Conservation (phyloP, 495 filamentous ascomycete species). For the Xylaria flabelliformis region DNA sequence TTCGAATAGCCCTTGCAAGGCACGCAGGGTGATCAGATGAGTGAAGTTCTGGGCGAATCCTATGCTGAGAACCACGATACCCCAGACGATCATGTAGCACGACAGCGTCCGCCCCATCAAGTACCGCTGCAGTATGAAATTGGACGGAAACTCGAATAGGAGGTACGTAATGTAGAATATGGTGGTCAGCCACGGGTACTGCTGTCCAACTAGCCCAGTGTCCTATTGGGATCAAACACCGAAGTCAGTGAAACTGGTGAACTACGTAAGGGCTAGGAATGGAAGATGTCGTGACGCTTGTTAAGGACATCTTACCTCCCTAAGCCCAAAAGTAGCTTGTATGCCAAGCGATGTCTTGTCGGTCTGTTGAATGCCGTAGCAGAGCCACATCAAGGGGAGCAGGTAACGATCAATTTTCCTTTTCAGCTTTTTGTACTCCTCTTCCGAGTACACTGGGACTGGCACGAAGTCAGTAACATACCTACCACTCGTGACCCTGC, state of each 20-base stretch:
- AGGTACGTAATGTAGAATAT: constrained; percentile 44
- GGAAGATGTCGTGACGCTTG: not conserved
- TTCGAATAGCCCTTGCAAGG: constrained; percentile 47
- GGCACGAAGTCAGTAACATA: not conserved
- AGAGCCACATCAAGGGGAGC: constrained; percentile 45
- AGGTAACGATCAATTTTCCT: constrained; percentile 40
- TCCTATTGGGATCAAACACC: constrained; percentile 29
- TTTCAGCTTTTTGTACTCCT: constrained; percentile 40
- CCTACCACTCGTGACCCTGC: not conserved
- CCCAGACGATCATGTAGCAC: constrained; percentile 45
- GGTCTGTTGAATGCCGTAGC: constrained; percentile 43
- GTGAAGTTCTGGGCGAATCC: constrained; percentile 46
- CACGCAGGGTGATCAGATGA: constrained; percentile 40
- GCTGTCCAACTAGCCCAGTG: constrained; percentile 41
- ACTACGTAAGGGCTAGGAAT: too few species aligned
- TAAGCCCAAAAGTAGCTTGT: constrained; percentile 40
- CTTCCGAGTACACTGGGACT: constrained; percentile 38
- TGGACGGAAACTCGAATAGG: constrained; percentile 44
- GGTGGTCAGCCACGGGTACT: constrained; percentile 44
- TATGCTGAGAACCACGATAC: constrained; percentile 38
- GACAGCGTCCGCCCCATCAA: constrained; percentile 44
- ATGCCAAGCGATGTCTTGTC: constrained; percentile 44
- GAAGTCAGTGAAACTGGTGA: constrained; percentile 7
- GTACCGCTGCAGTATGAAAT: constrained; percentile 41
- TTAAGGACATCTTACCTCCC: constrained; percentile 4